phyloP scores from a whole-genome alignment of 2,329 filamentous ascomycete genomes.

The Sporothrix mexicana region DNA sequence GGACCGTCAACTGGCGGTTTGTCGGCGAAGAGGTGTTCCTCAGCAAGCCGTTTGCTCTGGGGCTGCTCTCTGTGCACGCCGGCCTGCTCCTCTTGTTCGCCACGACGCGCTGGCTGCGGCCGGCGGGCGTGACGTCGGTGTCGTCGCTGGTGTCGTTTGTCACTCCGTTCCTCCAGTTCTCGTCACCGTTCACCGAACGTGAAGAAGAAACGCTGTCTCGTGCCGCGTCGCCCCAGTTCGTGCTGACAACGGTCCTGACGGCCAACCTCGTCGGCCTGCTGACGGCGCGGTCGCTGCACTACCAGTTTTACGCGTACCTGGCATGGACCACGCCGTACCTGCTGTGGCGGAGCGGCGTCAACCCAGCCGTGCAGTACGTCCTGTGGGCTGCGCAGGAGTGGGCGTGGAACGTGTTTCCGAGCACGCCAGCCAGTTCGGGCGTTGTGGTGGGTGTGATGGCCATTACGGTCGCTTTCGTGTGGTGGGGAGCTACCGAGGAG shows the following conservation, averaged over 20 bases:
- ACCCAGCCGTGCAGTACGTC: slow-evolving; percentile 68
- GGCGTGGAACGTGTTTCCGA: slow-evolving; percentile 96
- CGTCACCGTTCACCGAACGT: slow-evolving; percentile 44
- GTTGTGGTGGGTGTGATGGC: slow-evolving; percentile 74
- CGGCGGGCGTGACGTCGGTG: slow-evolving; percentile 59
- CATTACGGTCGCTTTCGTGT: slow-evolving; percentile 67
- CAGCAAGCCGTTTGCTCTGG: slow-evolving; percentile 67
- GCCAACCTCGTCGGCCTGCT: slow-evolving; percentile 81
- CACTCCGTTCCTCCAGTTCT: slow-evolving; percentile 30
- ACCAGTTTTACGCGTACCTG: slow-evolving; percentile 93
- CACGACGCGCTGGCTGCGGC: slow-evolving; percentile 72
- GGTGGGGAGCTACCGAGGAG: slow-evolving; percentile 60
- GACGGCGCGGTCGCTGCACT: slow-evolving; percentile 87
- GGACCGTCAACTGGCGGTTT: slow-evolving; percentile 99
- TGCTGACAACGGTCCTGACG: slow-evolving; percentile 76
- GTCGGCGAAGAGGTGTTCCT: slow-evolving; percentile 83
- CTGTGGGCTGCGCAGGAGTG: slow-evolving; percentile 84
- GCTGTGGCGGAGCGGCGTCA: slow-evolving; percentile 76
- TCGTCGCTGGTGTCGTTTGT: slow-evolving; percentile 29
- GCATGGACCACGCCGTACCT: slow-evolving; percentile 89
- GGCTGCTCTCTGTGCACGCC: slow-evolving; percentile 69
- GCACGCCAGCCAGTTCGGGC: slow-evolving; percentile 61
- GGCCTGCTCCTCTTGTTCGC: slow-evolving; percentile 71
- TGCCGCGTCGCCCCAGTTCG: slow-evolving; percentile 71
- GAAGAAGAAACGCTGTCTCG: slow-evolving; percentile 63